Base-by-base conservation (phyloP, 1,139 yeast species). In the Debaryomyces sp. region DNA sequence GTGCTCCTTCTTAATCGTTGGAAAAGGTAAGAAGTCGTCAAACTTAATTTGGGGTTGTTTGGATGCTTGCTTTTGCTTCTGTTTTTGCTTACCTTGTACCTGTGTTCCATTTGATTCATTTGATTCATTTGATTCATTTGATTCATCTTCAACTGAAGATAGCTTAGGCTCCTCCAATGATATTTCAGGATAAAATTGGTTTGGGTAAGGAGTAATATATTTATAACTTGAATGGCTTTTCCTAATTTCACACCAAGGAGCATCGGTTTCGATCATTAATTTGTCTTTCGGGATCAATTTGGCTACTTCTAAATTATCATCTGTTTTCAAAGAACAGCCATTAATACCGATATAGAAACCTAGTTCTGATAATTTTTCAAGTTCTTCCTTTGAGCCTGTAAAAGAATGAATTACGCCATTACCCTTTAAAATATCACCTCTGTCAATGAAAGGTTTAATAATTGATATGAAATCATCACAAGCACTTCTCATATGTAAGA, bases 211-310 rank as follows among this genome's bases (percentile, higher is more conserved):
- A 0, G 81, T 66, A 24, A 88, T 61, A 54, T 70, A 78, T 54
- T 80, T 71, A 65, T 81, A 83, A 15, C 95, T 81, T 2, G 92
- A 91, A 63, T 90, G 97, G 7, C 95, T 78, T 54, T 83, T 88
- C 49, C 96, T 77, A 38, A 94, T 82, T 61, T 92, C 98, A 70
- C 99, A 94, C 99, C 99, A 94, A 1, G 99, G 99, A 1, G 98
- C 92, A 68, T 94, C 98, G 0, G 98, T 92, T 65, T 94, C 99
- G 21, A 94, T 79, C 80, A 94, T 70, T 35, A 94, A 67, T 57
- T 75, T 77, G 9, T 84, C 81, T 8, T 82, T 60, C 0, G 99
- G 99, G 9, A 94, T 78, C 33, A 67, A 61, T 38, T 73, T 70
- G 0, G 87, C 90, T 12, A 86, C 92, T 17, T 75, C 74, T 9